Evolutionary conservation across 164 flowering plant genomes (phyloP).

Genomic region (Dillenia suffruticosa): DNA sequence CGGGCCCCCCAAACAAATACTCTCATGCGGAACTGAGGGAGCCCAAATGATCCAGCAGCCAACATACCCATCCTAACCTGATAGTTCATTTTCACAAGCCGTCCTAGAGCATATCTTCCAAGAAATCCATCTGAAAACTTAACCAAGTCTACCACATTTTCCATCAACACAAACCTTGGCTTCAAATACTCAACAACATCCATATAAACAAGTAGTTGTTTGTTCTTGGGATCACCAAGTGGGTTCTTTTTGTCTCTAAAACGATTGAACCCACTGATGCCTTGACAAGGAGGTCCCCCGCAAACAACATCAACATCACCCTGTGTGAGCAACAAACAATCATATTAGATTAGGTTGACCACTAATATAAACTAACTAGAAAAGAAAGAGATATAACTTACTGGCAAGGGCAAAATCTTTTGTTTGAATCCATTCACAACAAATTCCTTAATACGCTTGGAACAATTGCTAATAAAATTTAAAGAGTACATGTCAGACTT

Average conservation of each 20-base stretch:
- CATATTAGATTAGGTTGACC: not conserved
- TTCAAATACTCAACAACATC: constrained; percentile 60
- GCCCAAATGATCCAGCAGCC: constrained; percentile 89
- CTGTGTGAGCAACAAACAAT: constrained; percentile 22
- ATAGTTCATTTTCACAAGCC: constrained; percentile 59
- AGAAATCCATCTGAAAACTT: constrained; percentile 55
- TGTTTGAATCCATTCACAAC: constrained; percentile 40
- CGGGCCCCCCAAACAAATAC: constrained; percentile 85
- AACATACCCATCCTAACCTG: constrained; percentile 73
- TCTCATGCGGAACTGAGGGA: constrained; percentile 82
- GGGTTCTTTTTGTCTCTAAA: constrained; percentile 57
- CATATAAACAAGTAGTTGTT: constrained; percentile 70
- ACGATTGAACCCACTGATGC: constrained; percentile 83
- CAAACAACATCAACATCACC: constrained; percentile 82
- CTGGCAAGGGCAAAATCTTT: constrained; percentile 65
- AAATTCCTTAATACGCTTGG: constrained; percentile 41
- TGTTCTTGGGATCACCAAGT: constrained; percentile 58
- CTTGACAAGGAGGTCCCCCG: constrained; percentile 99
- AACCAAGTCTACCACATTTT: constrained; percentile 78
- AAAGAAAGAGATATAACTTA: constrained; percentile 22
- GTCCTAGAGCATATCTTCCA: constrained; percentile 70
- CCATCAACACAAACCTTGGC: constrained; percentile 82
- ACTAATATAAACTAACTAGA: no score
- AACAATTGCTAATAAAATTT: constrained; percentile 38
- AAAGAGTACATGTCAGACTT: not conserved